Conservation (phyloP, 1,284 basidiomycete genomes). For the Ustilago loliicola region DNA sequence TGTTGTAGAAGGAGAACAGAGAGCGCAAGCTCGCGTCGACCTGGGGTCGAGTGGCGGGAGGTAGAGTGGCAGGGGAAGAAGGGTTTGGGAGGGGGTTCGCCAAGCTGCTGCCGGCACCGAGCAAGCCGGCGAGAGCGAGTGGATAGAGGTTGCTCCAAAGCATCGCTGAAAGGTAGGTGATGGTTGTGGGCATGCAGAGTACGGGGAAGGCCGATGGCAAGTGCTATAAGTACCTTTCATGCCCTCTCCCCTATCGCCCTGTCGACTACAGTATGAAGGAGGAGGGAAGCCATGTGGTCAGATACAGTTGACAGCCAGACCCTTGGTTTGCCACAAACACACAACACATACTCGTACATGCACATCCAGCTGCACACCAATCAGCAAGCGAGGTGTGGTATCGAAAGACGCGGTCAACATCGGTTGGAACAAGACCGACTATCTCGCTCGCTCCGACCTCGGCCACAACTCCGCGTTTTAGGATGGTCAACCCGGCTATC, state of each 20-base stretch:
- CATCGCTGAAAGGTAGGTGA: not conserved
- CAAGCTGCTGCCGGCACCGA: not conserved
- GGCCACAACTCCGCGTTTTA: not conserved
- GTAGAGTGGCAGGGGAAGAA: not conserved
- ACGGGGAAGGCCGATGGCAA: not conserved
- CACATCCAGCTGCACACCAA: too few relatives aligned
- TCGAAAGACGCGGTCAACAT: not conserved
- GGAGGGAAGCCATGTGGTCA: not conserved
- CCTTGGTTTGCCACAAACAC: not conserved
- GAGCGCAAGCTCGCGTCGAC: slow-evolving; percentile 19
- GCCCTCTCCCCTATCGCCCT: not conserved
- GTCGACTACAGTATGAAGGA: too few relatives aligned
- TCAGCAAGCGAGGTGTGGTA: not conserved
- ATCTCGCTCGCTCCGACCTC: slow-evolving; percentile 1
- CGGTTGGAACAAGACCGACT: not conserved
- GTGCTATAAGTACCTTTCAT: slow-evolving; percentile 9
- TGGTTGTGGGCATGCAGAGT: not conserved
- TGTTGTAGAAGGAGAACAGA: slow-evolving; percentile 24
- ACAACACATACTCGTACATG: not conserved
- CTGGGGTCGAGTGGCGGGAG: slow-evolving; percentile 2
- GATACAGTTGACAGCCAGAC: not conserved
- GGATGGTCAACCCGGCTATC: too few relatives aligned
- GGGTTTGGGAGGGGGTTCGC: slow-evolving; percentile 15
- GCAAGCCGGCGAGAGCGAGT: slow-evolving; percentile 10
- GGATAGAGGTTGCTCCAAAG: slow-evolving; percentile 15